These are phyloP conservation scores for Thelonectria rubi DNA, from an alignment of 2,329 filamentous ascomycete genomes.

Conservation along the genomic window DNA sequence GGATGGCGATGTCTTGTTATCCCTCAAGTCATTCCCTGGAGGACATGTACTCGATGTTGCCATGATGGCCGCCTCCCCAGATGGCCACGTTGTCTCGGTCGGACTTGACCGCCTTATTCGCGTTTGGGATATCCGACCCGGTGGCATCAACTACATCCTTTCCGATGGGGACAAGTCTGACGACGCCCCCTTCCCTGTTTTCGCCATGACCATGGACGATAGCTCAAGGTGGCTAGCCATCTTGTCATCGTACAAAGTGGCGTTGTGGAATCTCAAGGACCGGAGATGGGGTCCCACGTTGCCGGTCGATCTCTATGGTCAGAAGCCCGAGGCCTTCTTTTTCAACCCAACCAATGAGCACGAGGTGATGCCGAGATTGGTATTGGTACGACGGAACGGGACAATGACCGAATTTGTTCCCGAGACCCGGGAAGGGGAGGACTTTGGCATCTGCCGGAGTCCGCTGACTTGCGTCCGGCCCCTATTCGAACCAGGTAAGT, in stretches of 20 bases:
- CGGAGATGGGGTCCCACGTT: slow-evolving; percentile 65
- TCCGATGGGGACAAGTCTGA: slow-evolving; percentile 52
- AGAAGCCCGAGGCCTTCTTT: slow-evolving; percentile 70
- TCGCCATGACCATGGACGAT: slow-evolving; percentile 71
- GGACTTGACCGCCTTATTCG: slow-evolving; percentile 75
- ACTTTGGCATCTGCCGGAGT: slow-evolving; percentile 61
- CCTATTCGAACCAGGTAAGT: slow-evolving; percentile 57
- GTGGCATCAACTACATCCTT: slow-evolving; percentile 53
- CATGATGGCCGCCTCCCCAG: slow-evolving; percentile 67
- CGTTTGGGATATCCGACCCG: slow-evolving; percentile 69
- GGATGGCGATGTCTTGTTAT: slow-evolving; percentile 60
- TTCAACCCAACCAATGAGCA: slow-evolving; percentile 60
- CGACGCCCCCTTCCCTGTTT: slow-evolving; percentile 64
- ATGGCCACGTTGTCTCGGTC: slow-evolving; percentile 73
- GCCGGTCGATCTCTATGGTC: slow-evolving; percentile 59
- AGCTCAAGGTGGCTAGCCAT: slow-evolving; percentile 73
- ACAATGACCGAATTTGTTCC: slow-evolving; percentile 66
- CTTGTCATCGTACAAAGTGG: slow-evolving; percentile 65
- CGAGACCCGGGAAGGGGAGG: slow-evolving; percentile 51
- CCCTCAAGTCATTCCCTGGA: slow-evolving; percentile 66
- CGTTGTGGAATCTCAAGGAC: slow-evolving; percentile 70
- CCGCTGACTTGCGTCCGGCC: slow-evolving; percentile 60
- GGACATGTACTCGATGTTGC: slow-evolving; percentile 77
- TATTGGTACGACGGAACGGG: slow-evolving; percentile 73
- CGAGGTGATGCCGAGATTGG: slow-evolving; percentile 55